Base-by-base conservation (phyloP, 208 protist species). In the Trypanosoma melophagium region DNA sequence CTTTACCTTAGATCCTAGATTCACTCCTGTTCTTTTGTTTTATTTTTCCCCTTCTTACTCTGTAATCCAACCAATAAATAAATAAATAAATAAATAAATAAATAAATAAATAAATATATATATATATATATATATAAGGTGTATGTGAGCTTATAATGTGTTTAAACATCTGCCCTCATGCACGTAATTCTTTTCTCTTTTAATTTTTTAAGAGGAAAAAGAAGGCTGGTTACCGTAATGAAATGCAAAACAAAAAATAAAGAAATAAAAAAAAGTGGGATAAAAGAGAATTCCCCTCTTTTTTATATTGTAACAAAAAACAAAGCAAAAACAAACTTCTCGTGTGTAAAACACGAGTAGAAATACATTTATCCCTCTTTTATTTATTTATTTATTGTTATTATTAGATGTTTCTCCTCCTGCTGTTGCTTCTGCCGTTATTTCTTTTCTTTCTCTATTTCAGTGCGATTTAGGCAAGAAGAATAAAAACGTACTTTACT, bases 1-100 rank as follows among this genome's bases (percentile, higher is more conserved):
- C 53, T 44, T 17, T 13, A 41, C 51, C n/a, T 55, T 60, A 66
- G 52, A 56, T 61, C 2, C 49, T 59, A 64, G 41, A 51, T 58
- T 60, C 63, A 71, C 55, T 53, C 55, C 56, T 60, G 1, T 74
- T 53, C 21, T 35, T 73, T 66, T 25, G 54, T 21, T n/a, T 60
- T 9, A 40, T 70, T 2, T 47, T 38, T 24, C 16, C 60, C 31
- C 28, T 19, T 31, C 57, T 35, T 19, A 17, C 14, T 56, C 41
- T 31, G 19, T 45, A 53, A 40, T 74, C n/a, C n/a, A n/a, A n/a
- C n/a, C n/a, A n/a, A n/a, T n/a, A n/a, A n/a, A n/a, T n/a, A n/a
- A n/a, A n/a, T n/a, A n/a, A n/a, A n/a, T n/a, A n/a, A n/a, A n/a
- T n/a, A n/a, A n/a, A n/a, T n/a, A n/a, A n/a, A n/a, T n/a, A n/a